phyloP scores from a whole-genome alignment of 495 filamentous ascomycete species.

The Penicillium maclennaniae region DNA sequence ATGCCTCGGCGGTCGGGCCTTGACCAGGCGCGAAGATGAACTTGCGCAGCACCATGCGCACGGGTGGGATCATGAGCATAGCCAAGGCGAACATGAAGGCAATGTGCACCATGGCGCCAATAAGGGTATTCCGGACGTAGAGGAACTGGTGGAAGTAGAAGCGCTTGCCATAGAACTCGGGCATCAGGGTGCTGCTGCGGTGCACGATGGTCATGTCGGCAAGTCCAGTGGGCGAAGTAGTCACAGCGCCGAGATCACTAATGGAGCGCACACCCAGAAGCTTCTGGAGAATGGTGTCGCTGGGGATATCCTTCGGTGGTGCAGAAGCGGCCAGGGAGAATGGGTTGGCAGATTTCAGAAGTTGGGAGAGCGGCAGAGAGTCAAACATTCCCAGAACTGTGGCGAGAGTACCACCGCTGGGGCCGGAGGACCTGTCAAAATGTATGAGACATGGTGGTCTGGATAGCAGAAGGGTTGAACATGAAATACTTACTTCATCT shows the following conservation, averaged over 20 bases:
- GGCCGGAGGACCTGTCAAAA: constrained; percentile 37
- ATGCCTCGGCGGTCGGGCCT: constrained; percentile 58
- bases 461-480: neutral
- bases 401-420: constrained; percentile 72
- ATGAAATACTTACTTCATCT: constrained; percentile 49
- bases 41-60: constrained; percentile 51
- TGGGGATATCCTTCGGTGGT: constrained; percentile 34
- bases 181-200: constrained; percentile 71
- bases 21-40: constrained; percentile 62
- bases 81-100: constrained; percentile 47
- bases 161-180: constrained; percentile 63
- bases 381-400: constrained; percentile 64
- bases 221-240: constrained; percentile 53
- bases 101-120: constrained; percentile 55
- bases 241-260: constrained; percentile 64
- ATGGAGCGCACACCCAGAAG: constrained; percentile 60
- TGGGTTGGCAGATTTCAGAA: constrained; percentile 53
- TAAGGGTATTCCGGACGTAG: constrained; percentile 55
- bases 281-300: constrained; percentile 32
- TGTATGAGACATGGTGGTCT: constrained; percentile 1
- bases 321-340: constrained; percentile 64
- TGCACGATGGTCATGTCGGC: constrained; percentile 68
- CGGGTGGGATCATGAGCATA: constrained; percentile 51
- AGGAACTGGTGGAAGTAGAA: constrained; percentile 72
- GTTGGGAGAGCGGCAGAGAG: constrained; percentile 52